Evolutionary conservation across 306 rosid species (phyloP), one percentile per base, ranked within the genome.

Genomic region (Malus sieversii): DNA sequence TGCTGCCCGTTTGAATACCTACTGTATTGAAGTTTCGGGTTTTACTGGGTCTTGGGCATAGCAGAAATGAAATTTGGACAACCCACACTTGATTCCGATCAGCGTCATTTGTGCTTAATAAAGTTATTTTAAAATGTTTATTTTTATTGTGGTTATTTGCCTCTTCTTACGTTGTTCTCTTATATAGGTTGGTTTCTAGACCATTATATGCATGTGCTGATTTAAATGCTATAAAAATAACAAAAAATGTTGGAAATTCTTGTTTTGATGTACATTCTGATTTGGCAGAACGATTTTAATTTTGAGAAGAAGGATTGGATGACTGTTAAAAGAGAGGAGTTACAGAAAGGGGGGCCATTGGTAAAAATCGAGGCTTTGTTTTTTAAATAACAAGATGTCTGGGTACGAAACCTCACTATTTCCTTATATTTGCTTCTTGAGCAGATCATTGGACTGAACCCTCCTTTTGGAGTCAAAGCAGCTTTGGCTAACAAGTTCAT

Each of bases 231-330:
- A 8, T 33, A 8, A 33, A 35, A 13, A 30, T 9, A 8, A 8
- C 55, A 20, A 2, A n/a, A 53, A 70, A 30, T 7, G 22, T 55
- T 20, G 30, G 75, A 71, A 8, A 38, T 33, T 22, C 9, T 23
- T 0, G 4, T 8, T 25, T 73, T 58, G 45, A 15, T 72, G 55
- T 38, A 5, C 18, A 14, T 53, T 59, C 10, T 55, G 57, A 78
- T 76, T 70, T 78, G 79, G 70, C 96, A 95, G 98, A 90, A 88
- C 76, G 97, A 92, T 80, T 92, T 92, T 71, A 67, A 74, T 81
- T 92, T 88, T 92, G 98, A 92, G 84, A 87, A 76, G 91, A 86
- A 96, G 81, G 96, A 95, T 78, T 95, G 98, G 98, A 84, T 90
- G 92, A 72, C 83, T 29, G 90, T 95, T 42, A 73, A 83, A 75